These are phyloP conservation scores for Blumeriella jaapii DNA, from an alignment of 2,329 filamentous ascomycete species.

Conservation along the genomic window DNA sequence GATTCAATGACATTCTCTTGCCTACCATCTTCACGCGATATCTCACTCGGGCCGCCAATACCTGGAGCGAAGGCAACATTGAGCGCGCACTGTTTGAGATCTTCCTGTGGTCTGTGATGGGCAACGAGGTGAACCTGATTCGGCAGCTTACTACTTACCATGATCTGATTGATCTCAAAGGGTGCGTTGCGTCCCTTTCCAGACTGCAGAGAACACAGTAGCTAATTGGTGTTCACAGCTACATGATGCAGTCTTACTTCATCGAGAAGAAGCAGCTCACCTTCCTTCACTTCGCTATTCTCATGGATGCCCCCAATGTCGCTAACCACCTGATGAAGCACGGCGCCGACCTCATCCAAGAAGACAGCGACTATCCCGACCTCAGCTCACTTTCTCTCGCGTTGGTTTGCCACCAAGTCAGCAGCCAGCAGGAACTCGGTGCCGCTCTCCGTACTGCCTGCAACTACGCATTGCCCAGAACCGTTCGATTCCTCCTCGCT, in stretches of 20 bases:
- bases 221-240: too few relatives aligned
- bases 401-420: neutral
- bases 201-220: too few relatives aligned
- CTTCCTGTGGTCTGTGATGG: conserved; percentile 1
- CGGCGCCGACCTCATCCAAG: neutral
- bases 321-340: conserved; percentile 2
- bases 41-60: neutral
- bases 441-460: conserved; percentile 3
- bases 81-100: neutral
- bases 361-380: conserved; percentile 3
- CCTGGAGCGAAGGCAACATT: neutral
- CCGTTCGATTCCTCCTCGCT: conserved; percentile 1
- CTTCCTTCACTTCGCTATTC: conserved; percentile 2
- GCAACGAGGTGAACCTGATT: conserved; percentile 1
- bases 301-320: conserved; percentile 2
- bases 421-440: conserved; percentile 1
- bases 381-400: conserved; percentile 3
- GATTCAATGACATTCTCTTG: neutral
- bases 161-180: conserved; percentile 1
- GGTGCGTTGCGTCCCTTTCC: neutral
- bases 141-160: neutral
- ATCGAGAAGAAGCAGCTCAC: neutral
- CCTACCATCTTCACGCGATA: conserved; percentile 1
- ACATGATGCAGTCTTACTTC: neutral
- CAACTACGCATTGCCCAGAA: conserved; percentile 3